Evolutionary conservation across 2,329 filamentous ascomycete species (phyloP).

Genomic region (Phialocephala subalpina): DNA sequence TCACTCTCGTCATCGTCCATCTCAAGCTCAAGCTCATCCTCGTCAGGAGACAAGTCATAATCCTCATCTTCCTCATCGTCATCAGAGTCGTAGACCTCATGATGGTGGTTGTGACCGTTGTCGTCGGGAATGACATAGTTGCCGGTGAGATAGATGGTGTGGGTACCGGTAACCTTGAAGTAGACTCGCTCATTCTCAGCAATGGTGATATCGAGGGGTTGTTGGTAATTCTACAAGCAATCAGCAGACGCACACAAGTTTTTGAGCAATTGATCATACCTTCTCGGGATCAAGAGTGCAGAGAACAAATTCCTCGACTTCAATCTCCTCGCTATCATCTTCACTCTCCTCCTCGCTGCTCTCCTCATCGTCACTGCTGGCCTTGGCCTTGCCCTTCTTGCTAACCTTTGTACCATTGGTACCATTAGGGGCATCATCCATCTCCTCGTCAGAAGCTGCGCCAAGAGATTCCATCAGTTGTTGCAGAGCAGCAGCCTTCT

Average conservation of each 20-base stretch:
- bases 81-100: constrained; percentile 68
- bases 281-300: constrained; percentile 95
- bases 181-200: constrained; percentile 88
- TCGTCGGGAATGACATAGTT: constrained; percentile 87
- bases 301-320: constrained; percentile 89
- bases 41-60: constrained; percentile 82
- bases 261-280: constrained; percentile 61
- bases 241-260: constrained; percentile 37
- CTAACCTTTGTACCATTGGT: constrained; percentile 66
- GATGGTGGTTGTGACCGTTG: constrained; percentile 59
- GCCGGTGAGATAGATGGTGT: constrained; percentile 90
- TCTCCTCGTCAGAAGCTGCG: constrained; percentile 71
- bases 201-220: constrained; percentile 92
- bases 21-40: constrained; percentile 73
- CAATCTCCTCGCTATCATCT: constrained; percentile 67
- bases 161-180: constrained; percentile 90
- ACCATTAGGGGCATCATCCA: constrained; percentile 72
- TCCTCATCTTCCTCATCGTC: constrained; percentile 72
- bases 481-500: constrained; percentile 78
- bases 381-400: constrained; percentile 77
- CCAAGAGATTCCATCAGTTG: constrained; percentile 77
- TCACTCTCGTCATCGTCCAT: constrained; percentile 71
- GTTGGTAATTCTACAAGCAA: constrained; percentile 82
- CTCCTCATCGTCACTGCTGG: constrained; percentile 61
- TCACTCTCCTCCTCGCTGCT: constrained; percentile 63